These are phyloP conservation scores for Colletotrichum musae DNA, from an alignment of 2,329 filamentous ascomycete species.

Conservation along the genomic window DNA sequence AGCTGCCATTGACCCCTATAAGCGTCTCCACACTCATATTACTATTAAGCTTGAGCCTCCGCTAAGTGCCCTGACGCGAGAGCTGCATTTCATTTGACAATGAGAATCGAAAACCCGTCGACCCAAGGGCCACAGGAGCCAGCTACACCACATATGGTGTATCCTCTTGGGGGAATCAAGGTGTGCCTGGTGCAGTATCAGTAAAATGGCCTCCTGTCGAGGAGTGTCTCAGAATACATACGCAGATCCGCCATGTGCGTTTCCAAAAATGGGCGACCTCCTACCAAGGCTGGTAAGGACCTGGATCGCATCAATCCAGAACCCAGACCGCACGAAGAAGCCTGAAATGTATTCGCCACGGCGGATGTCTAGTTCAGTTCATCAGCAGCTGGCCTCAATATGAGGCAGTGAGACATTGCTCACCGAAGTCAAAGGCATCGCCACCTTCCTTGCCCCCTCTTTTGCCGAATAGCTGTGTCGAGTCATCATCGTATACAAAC, in stretches of 20 bases:
- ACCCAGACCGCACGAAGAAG: slow-evolving; percentile 84
- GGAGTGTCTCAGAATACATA: slow-evolving; percentile 65
- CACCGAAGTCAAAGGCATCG: slow-evolving; percentile 84
- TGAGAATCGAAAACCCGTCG: slow-evolving; percentile 88
- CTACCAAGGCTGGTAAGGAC: slow-evolving; percentile 91
- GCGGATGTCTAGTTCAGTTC: slow-evolving; percentile 75
- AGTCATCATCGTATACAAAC: slow-evolving; percentile 91
- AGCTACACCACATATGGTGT: slow-evolving; percentile 88
- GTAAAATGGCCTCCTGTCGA: slow-evolving; percentile 33
- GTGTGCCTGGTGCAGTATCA: slow-evolving; percentile 73
- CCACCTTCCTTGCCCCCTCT: slow-evolving; percentile 78
- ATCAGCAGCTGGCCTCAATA: neutral
- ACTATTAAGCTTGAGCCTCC: neutral
- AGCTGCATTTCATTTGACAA: slow-evolving; percentile 44
- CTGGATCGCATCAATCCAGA: slow-evolving; percentile 90
- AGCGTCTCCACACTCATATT: neutral
- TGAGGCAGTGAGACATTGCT: slow-evolving; percentile 49
- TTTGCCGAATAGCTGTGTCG: slow-evolving; percentile 89
- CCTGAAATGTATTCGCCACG: slow-evolving; percentile 90
- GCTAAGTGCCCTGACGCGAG: neutral
- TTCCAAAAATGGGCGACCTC: slow-evolving; percentile 88
- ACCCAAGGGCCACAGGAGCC: slow-evolving; percentile 87
- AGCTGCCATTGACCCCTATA: too few relatives aligned
- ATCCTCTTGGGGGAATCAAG: slow-evolving; percentile 90
- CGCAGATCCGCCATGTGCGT: slow-evolving; percentile 83